Evolutionary conservation across 192 early-diverging fungal genomes (phyloP).

Genomic region (Rhizophlyctis rosea): DNA sequence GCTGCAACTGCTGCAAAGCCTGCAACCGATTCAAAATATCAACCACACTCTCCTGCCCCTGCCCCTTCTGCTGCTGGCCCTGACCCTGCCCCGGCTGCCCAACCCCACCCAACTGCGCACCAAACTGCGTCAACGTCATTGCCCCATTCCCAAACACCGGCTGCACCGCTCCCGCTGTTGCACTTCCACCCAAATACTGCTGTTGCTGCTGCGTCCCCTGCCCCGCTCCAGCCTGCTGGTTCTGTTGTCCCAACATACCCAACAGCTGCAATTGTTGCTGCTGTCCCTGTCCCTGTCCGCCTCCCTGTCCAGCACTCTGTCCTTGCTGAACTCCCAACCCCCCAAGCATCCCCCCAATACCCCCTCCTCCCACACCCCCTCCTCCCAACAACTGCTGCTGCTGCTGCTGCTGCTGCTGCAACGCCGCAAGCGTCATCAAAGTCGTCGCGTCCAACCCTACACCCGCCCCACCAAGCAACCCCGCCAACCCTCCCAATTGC

Average conservation of each 20-base stretch:
- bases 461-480: conserved; percentile 6
- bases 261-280: too few relatives aligned
- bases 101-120: background rate
- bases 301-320: conserved; percentile 17
- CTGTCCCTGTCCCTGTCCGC: conserved; percentile 16
- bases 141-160: conserved; percentile 1
- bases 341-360: conserved; percentile 25
- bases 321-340: conserved; percentile 3
- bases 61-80: conserved; percentile 22
- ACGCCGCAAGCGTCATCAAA: conserved; percentile 8
- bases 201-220: conserved; percentile 12
- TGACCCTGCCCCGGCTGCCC: conserved; percentile 13
- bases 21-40: conserved; percentile 12
- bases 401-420: conserved; percentile 29
- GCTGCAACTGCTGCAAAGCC: conserved; percentile 13
- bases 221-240: background rate
- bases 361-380: too few relatives aligned
- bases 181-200: conserved; percentile 8
- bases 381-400: conserved; percentile 23
- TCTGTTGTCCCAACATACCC: too few relatives aligned
- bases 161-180: background rate
- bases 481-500: background rate
- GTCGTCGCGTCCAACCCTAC: conserved; percentile 9
- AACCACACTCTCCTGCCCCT: conserved; percentile 15
- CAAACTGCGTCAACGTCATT: too few relatives aligned